A percentile compares a stretch with the other conserved stretches of the same genome.
These are phyloP conservation scores for Diaporthe nobilis DNA, from an alignment of 2,329 filamentous ascomycete species.

Conservation along the genomic window DNA sequence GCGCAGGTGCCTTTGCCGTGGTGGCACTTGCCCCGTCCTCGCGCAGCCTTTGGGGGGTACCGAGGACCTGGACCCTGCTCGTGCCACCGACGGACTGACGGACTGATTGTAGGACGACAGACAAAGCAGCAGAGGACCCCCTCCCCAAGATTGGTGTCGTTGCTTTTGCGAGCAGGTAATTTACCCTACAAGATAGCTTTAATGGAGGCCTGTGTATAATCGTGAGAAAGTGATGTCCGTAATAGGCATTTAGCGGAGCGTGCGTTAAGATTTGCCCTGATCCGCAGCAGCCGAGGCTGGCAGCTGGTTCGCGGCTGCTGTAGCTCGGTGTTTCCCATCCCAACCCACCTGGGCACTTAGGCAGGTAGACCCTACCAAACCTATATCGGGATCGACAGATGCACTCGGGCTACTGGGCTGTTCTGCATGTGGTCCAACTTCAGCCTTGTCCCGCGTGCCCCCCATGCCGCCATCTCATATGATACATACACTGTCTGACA, in stretches of 20 bases:
- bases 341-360: background rate
- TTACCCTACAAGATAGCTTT: background rate
- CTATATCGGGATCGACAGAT: slow-evolving; percentile 29
- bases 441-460: slow-evolving; percentile 23
- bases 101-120: background rate
- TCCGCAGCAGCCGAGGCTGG: slow-evolving; percentile 28
- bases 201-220: background rate
- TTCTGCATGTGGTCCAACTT: slow-evolving; percentile 19
- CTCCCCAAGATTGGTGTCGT: background rate
- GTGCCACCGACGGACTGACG: background rate
- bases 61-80: slow-evolving; percentile 27
- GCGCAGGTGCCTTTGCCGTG: background rate
- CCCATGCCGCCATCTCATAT: slow-evolving; percentile 13
- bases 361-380: background rate
- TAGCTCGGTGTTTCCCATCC: background rate
- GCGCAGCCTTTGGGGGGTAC: background rate
- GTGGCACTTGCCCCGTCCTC: background rate
- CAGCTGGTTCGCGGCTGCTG: background rate
- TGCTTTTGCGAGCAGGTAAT: slow-evolving; percentile 1
- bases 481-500: background rate
- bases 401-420: background rate
- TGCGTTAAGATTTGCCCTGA: slow-evolving; percentile 24
- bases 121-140: background rate
- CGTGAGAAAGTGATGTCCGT: background rate
- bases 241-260: slow-evolving; percentile 21